Evolutionary conservation across 192 early-diverging fungal genomes (phyloP).

Genomic region (Umbelopsis ramanniana): DNA sequence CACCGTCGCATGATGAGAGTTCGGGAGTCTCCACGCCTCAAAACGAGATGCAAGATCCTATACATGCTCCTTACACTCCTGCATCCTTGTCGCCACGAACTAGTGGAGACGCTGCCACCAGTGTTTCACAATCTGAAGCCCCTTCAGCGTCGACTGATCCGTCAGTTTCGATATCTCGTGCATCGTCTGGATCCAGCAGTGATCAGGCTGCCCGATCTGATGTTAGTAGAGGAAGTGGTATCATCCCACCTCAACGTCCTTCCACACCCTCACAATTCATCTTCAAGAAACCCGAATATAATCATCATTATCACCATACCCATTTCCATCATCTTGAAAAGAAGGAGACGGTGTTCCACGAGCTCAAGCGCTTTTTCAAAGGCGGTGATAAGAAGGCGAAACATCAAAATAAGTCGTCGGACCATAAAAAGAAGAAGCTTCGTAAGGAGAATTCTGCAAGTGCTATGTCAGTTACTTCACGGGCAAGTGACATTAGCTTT

Average conservation of each 20-base stretch:
- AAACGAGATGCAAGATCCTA: background rate
- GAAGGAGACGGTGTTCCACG: conserved; percentile 47
- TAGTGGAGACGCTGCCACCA: conserved; percentile 25
- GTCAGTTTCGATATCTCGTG: background rate
- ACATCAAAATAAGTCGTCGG: background rate
- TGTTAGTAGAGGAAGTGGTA: conserved; percentile 5
- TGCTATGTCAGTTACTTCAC: background rate
- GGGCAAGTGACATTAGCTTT: conserved; percentile 34
- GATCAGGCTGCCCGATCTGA: background rate
- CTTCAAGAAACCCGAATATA: conserved; percentile 45
- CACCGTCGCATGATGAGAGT: conserved; percentile 14
- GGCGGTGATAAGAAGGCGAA: conserved; percentile 19
- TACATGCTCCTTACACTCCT: conserved; percentile 34
- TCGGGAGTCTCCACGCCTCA: conserved; percentile 12
- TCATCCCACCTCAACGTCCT: conserved; percentile 26
- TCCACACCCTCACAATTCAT: conserved; percentile 45
- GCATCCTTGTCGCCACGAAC: conserved; percentile 38
- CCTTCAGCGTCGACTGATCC: background rate
- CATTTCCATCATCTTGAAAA: conserved; percentile 46
- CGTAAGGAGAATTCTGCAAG: background rate
- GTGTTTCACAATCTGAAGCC: conserved; percentile 1
- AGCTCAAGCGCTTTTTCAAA: conserved; percentile 58
- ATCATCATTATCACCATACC: conserved; percentile 42
- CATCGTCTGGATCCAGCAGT: background rate
- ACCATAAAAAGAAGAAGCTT: conserved; percentile 25